Evolutionary conservation across 2,329 filamentous ascomycete genomes (phyloP), one percentile per base, ranked within the genome.

Genomic region (Monilinia laxa): DNA sequence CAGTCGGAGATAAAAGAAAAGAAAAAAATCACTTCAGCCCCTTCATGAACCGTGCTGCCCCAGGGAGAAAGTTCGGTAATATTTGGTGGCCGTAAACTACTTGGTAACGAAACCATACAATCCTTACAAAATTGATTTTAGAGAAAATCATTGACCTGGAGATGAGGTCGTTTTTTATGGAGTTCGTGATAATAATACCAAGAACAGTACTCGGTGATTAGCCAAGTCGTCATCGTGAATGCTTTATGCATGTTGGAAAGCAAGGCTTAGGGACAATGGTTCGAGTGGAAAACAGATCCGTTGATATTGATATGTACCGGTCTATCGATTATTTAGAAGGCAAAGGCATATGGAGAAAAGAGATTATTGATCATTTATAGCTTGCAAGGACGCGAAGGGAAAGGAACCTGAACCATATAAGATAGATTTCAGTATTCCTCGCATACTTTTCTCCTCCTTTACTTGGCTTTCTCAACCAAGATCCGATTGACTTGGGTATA

Each of bases 31-130:
- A 60, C 57, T 51, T 25, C 57, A 60, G 47, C 62, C 62, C 53
- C 31, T 57, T 58, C 53, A 65, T 47, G 62, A 65, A 59, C 62
- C 31, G 62, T 65, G 62, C 62, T 35, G 54, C 42, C 31, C 42
- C 40, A 58, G 62, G 28, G 54, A 53, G 58, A 23, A 51, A 56
- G 25, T 14, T 56, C 49, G 51, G 62, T 64, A 64, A 64, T 49
- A 35, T 47, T 57, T 20, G 38, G 52, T 31, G 42, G 52, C 53
- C 47, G 35, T 56, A 25, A 35, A 51, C n/a, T 35, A 1, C 35
- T 60, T 49, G 18, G 28, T 40, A 51, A 31, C 58, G 58, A n/a
- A 47, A 35, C 38, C 62, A 64, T 18, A 45, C 38, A 45, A 18
- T 38, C 53, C 62, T 25, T 56, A 28, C 62, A 9, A 9, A 57